phyloP scores from a whole-genome alignment of 345 rosid species.

The Melaleuca quinquenervia region DNA sequence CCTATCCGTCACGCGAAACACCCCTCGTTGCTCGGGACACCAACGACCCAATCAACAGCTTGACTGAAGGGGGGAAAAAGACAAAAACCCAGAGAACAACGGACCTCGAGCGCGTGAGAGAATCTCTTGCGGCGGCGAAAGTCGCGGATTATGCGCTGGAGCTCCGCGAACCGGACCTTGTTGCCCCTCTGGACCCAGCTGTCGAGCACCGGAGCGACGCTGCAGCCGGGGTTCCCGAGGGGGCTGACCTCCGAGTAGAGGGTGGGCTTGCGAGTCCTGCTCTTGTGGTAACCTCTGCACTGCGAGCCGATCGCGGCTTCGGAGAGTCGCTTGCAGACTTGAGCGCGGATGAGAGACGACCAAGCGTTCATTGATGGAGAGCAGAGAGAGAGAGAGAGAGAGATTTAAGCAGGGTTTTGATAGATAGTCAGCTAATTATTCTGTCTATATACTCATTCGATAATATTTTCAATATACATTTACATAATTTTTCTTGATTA shows the following conservation, averaged over 20 bases:
- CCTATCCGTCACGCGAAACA: background rate
- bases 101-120: slow-evolving; percentile 77
- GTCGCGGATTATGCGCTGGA: slow-evolving; percentile 74
- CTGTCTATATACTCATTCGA: too few relatives aligned
- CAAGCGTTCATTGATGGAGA: background rate
- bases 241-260: slow-evolving; percentile 75
- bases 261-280: slow-evolving; percentile 44
- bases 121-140: slow-evolving; percentile 73
- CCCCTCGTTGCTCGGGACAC: background rate
- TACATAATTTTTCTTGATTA: background rate
- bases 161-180: slow-evolving; percentile 60
- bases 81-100: background rate
- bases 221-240: slow-evolving; percentile 44
- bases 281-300: slow-evolving; percentile 33
- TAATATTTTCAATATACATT: too few relatives aligned
- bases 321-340: background rate
- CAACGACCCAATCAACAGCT: background rate
- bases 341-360: background rate
- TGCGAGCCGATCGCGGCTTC: background rate
- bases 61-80: background rate
- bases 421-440: background rate
- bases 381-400: background rate
- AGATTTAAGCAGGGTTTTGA: background rate
- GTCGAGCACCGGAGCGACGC: slow-evolving; percentile 64
- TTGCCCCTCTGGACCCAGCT: slow-evolving; percentile 54